Evolutionary conservation across 305 asterid species (phyloP).

Genomic region (Solanum hybrid): DNA sequence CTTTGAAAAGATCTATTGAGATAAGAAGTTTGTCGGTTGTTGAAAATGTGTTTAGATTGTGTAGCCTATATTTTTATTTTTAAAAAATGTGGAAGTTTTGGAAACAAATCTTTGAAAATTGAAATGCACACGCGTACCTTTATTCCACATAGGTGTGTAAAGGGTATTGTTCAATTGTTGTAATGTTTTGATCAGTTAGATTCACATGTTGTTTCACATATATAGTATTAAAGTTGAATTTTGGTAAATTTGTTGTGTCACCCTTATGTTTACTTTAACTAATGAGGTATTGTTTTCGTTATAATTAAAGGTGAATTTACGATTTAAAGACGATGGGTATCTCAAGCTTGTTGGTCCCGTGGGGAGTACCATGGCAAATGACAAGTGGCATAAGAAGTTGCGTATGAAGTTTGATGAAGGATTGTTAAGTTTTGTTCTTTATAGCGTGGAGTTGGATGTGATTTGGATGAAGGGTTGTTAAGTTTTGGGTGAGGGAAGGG

Average conservation of each 20-base stretch:
- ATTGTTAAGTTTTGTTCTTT: too few relatives aligned
- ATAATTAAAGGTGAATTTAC: too few relatives aligned
- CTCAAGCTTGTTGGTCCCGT: too few relatives aligned
- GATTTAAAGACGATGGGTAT: too few relatives aligned
- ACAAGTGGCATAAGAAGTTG: neutral
- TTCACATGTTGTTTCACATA: neutral
- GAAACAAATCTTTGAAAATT: neutral
- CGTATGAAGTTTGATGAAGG: neutral
- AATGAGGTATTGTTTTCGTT: too few relatives aligned
- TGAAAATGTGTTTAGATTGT: neutral
- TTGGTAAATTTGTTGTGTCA: neutral
- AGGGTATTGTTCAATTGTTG: neutral
- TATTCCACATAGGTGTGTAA: neutral
- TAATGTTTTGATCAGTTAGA: too few relatives aligned
- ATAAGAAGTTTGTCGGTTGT: too few relatives aligned
- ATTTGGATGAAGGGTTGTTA: neutral
- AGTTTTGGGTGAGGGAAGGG: neutral
- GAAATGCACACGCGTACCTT: neutral
- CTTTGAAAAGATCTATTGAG: neutral
- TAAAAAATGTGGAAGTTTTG: neutral
- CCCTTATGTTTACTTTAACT: too few relatives aligned
- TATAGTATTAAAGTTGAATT: neutral
- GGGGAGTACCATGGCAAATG: neutral
- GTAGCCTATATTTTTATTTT: neutral
- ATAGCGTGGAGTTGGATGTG: neutral